Evolutionary conservation across 169 alveolate genomes (phyloP).

Genomic region (Plasmodium malariae): DNA sequence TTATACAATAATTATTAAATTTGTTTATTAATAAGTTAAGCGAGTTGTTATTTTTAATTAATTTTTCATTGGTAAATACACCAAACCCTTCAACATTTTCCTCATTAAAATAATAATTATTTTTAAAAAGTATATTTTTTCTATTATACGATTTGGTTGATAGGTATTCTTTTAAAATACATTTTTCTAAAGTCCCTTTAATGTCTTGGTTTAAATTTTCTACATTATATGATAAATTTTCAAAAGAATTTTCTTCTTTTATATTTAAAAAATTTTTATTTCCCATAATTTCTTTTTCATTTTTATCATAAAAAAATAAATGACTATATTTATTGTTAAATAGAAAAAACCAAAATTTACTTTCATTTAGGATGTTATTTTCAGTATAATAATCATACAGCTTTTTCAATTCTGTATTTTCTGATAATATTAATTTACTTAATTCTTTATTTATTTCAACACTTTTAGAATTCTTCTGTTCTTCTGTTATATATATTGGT

Average conservation of each 20-base stretch:
- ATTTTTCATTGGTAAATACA: conserved; percentile 49
- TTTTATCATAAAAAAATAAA: conserved; percentile 67
- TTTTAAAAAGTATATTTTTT: conserved; percentile 56
- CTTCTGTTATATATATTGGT: conserved; percentile 61
- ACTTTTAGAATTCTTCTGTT: conserved; percentile 39
- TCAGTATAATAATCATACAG: conserved; percentile 59
- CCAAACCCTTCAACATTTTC: conserved; percentile 71
- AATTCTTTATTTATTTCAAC: conserved; percentile 66
- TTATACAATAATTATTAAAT: conserved; percentile 64
- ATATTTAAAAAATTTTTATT: conserved; percentile 46
- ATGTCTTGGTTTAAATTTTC: conserved; percentile 72
- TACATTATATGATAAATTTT: conserved; percentile 31
- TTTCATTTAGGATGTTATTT: conserved; percentile 51
- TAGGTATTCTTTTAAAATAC: conserved; percentile 58
- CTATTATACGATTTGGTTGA: conserved; percentile 27
- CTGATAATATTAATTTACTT: conserved; percentile 44
- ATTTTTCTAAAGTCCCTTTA: conserved; percentile 70
- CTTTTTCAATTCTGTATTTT: conserved; percentile 61
- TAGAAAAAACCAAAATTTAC: conserved; percentile 64
- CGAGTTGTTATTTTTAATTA: conserved; percentile 27
- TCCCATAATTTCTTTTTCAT: conserved; percentile 55
- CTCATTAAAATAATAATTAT: conserved; percentile 69
- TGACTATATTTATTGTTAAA: conserved; percentile 72
- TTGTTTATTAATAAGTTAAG: conserved; percentile 52
- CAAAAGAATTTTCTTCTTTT: conserved; percentile 24